Evolutionary conservation across 805 yeast species (phyloP).

Genomic region (Teunomyces tritomae): DNA sequence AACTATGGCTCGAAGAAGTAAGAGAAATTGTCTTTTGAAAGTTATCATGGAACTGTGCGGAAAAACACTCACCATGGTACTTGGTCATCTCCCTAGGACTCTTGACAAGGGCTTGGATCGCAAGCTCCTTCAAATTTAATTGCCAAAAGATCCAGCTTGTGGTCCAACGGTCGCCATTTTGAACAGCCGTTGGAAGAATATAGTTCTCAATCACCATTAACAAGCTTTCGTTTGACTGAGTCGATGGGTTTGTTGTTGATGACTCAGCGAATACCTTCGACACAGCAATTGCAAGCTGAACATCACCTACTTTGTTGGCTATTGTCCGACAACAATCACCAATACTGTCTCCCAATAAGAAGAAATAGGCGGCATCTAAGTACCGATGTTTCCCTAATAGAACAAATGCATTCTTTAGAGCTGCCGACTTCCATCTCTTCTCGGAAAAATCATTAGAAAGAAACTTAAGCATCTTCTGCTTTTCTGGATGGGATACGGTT

Average conservation of each 20-base stretch:
- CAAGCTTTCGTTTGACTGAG: conserved; percentile 23
- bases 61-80: conserved; percentile 18
- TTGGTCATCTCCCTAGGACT: conserved; percentile 40
- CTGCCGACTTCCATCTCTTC: conserved; percentile 83
- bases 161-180: conserved; percentile 74
- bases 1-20: conserved; percentile 27
- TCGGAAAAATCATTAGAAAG: conserved; percentile 72
- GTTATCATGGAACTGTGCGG: conserved; percentile 17
- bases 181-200: conserved; percentile 56
- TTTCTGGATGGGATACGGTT: conserved; percentile 74
- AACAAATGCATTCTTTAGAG: conserved; percentile 89
- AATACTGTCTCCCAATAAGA: conserved; percentile 71
- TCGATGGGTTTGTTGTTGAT: background rate
- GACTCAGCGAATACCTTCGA: conserved; percentile 61
- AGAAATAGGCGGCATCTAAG: conserved; percentile 85
- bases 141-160: conserved; percentile 81
- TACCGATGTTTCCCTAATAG: conserved; percentile 83
- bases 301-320: conserved; percentile 62
- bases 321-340: conserved; percentile 77
- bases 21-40: conserved; percentile 5
- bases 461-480: conserved; percentile 75
- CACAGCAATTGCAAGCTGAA: conserved; percentile 74
- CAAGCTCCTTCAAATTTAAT: conserved; percentile 32
- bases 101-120: conserved; percentile 66
- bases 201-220: conserved; percentile 46